phyloP scores from a whole-genome alignment of 2,329 filamentous ascomycete species.

The Verticillium longisporum region DNA sequence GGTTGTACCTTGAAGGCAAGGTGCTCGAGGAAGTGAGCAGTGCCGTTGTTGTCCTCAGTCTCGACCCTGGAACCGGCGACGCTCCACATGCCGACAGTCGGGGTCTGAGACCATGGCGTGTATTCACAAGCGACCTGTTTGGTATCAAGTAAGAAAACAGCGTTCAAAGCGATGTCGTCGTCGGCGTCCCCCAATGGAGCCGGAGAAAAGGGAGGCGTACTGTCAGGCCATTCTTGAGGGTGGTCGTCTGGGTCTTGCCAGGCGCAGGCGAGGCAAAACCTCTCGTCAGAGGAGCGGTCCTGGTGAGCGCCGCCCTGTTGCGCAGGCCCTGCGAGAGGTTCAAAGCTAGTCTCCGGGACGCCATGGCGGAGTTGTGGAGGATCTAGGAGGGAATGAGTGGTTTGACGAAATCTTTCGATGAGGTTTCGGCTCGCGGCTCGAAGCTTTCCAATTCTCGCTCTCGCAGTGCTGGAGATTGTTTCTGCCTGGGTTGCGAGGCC shows the following conservation, averaged over 20 bases:
- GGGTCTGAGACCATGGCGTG: conserved; percentile 96
- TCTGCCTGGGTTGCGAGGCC: conserved; percentile 35
- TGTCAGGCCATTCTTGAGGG: conserved; percentile 94
- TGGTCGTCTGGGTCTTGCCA: conserved; percentile 90
- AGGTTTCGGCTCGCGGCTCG: conserved; percentile 29
- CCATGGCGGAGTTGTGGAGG: conserved; percentile 62
- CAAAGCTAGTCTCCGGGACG: conserved; percentile 93
- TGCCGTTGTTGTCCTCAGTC: conserved; percentile 97
- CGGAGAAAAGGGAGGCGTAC: conserved; percentile 40
- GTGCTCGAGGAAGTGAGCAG: conserved; percentile 98
- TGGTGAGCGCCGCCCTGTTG: conserved; percentile 76
- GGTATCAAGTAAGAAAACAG: conserved; percentile 13
- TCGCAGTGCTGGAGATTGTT: conserved; percentile 22
- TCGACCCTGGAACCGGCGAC: conserved; percentile 97
- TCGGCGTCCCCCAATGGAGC: conserved; percentile 25
- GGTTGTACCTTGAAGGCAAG: conserved; percentile 90
- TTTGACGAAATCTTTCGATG: conserved; percentile 46
- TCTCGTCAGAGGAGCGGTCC: conserved; percentile 70
- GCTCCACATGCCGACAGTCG: conserved; percentile 98
- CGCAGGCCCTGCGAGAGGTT: conserved; percentile 88
- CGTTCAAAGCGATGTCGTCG: conserved; percentile 9
- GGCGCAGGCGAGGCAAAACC: conserved; percentile 75
- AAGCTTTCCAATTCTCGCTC: conserved; percentile 27
- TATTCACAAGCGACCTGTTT: conserved; percentile 90
- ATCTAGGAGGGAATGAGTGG: conserved; percentile 45